Conservation (phyloP, 345 rosid species). For the Populus alba region DNA sequence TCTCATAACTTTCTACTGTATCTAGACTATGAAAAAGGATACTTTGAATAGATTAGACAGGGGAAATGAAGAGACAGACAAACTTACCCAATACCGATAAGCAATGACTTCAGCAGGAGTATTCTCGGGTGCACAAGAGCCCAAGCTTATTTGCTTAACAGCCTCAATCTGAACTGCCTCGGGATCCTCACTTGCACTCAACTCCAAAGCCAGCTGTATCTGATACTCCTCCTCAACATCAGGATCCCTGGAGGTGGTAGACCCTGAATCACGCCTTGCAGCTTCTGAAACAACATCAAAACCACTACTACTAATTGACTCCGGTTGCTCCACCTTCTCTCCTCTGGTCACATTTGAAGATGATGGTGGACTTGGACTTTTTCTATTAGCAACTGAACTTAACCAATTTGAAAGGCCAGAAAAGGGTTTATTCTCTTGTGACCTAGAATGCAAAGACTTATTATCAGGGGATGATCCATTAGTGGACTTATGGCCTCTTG, state of each 20-base stretch:
- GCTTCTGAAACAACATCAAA: slow-evolving; percentile 43
- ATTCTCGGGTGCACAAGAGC: slow-evolving; percentile 68
- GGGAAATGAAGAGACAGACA: slow-evolving; percentile 17
- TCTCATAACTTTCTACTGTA: not conserved
- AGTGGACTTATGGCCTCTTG: slow-evolving; percentile 49
- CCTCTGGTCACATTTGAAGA: slow-evolving; percentile 51
- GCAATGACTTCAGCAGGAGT: slow-evolving; percentile 93
- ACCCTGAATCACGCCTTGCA: slow-evolving; percentile 50
- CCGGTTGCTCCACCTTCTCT: slow-evolving; percentile 49
- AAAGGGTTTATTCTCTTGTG: slow-evolving; percentile 60
- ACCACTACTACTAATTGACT: slow-evolving; percentile 38
- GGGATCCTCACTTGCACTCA: slow-evolving; percentile 97
- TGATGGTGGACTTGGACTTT: slow-evolving; percentile 54
- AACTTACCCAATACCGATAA: slow-evolving; percentile 86
- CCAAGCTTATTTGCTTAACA: slow-evolving; percentile 89
- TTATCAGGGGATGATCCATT: slow-evolving; percentile 45
- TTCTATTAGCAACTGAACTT: slow-evolving; percentile 63
- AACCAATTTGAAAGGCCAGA: slow-evolving; percentile 82
- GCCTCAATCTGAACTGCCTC: slow-evolving; percentile 98
- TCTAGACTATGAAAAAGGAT: slow-evolving; percentile 2
- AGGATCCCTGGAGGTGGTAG: slow-evolving; percentile 63
- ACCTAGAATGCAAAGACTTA: slow-evolving; percentile 34
- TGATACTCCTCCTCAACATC: slow-evolving; percentile 86
- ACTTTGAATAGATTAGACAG: not conserved
- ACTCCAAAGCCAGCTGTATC: slow-evolving; percentile 82